Conservation (phyloP, 1,284 basidiomycete genomes). For the Apiotrichum sp. region DNA sequence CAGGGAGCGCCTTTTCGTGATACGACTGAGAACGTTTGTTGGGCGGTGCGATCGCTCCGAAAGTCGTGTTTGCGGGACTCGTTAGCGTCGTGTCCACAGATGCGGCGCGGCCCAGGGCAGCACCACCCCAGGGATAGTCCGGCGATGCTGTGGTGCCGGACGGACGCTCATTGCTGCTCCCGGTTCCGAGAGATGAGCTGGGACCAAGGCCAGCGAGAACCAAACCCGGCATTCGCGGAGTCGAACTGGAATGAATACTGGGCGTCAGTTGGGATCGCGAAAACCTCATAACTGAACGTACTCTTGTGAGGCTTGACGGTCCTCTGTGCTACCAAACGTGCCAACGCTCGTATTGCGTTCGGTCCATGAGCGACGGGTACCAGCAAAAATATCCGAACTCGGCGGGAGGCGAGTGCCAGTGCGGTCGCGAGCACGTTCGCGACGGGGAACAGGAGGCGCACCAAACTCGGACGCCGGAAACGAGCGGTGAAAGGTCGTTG, state of each 20-base stretch:
- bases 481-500: neutral
- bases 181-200: neutral
- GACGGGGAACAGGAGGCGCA: neutral
- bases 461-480: conserved; percentile 13
- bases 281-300: neutral
- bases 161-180: neutral
- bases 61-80: neutral
- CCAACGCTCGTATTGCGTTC: conserved; percentile 14
- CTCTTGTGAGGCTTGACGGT: neutral
- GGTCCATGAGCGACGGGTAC: neutral
- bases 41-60: no score
- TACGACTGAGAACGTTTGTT: neutral
- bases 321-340: conserved; percentile 11
- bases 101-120: neutral
- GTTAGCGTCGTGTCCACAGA: neutral
- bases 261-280: no score
- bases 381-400: neutral
- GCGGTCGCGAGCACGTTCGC: neutral
- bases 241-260: no score
- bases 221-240: neutral
- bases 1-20: neutral
- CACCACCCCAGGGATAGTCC: no score
- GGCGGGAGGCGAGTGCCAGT: neutral
- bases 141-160: neutral
- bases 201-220: neutral